Conservation (phyloP, 306 rosid species). For the Vigna angularis region DNA sequence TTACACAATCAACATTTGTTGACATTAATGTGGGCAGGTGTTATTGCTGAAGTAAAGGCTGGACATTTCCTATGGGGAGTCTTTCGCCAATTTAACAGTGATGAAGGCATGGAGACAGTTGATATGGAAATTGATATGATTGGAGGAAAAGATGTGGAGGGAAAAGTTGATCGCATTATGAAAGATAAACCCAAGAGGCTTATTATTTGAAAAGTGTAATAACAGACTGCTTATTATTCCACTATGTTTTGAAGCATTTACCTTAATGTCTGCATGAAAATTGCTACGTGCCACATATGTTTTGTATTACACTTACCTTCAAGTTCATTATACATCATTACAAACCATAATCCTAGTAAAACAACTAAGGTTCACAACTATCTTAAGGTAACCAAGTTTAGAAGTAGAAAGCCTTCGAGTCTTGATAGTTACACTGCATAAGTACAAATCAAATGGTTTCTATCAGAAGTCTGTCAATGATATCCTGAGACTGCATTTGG, state of each 20-base stretch:
- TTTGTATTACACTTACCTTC: no score
- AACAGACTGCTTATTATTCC: constrained; percentile 28
- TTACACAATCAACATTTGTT: constrained; percentile 12
- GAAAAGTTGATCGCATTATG: constrained; percentile 43
- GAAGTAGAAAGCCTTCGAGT: no score
- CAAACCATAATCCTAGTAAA: no score
- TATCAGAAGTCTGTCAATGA: no score
- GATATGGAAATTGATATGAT: constrained; percentile 70
- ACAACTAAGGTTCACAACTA: no score
- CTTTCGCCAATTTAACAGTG: constrained; percentile 42
- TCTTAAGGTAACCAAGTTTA: no score
- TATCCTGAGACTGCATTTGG: no score
- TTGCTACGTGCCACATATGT: no score
- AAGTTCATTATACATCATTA: no score
- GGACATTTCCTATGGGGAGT: constrained; percentile 68
- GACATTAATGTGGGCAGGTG: constrained; percentile 47
- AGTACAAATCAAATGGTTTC: no score
- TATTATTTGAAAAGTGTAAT: background rate
- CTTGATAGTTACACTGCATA: no score
- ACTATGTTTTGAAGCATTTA: constrained; percentile 37
- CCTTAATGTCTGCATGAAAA: background rate
- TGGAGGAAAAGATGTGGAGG: constrained; percentile 52
- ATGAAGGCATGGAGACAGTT: constrained; percentile 27
- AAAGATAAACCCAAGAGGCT: constrained; percentile 28
- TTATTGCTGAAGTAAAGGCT: constrained; percentile 34